Evolutionary conservation across 768 basidiomycete genomes (phyloP), one percentile per base, ranked within the genome.

Genomic region (Russula griseocarnosa): DNA sequence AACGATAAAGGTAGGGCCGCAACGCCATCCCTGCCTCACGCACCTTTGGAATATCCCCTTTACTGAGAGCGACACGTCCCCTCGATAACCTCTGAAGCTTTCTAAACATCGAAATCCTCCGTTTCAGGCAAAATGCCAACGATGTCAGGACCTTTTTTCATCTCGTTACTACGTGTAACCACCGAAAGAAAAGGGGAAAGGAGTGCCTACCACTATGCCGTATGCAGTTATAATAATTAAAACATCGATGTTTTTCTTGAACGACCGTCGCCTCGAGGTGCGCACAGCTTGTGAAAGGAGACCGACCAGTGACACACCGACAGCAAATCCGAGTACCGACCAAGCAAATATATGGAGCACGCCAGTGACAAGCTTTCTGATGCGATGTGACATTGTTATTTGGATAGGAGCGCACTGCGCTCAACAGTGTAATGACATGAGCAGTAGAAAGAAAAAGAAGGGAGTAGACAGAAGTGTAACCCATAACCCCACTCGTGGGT

Each of bases 201-300:
- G 6, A 30, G n/a, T 20, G 75, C 86, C 61, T 69, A 90, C 90
- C 73, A 92, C 79, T 10, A 86, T 70, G 70, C 80, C 76, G 72
- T 92, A 92, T 0, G 88, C 83, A n/a, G 82, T 82, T 11, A 84
- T 84, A 38, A 92, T 84, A 58, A 86, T 78, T 32, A 88, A 74
- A 6, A 84, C 82, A 72, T 92, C 85, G 79, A 83, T 79, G 73
- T 91, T 92, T 36, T 80, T 76, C 56, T 69, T 72, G 82, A 85
- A 87, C 11, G 81, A 77, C 65, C 74, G 76, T 50, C 72, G 75
- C 2, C 81, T 81, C 3, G 87, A 79, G 0, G 83, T 88, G 56
- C 88, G 80, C 22, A 88, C 84, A 0, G 89, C 88, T 71, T 92
- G 89, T 0, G 85, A 83, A 56, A 91, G 79, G 58, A 91, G 76